phyloP scores from a whole-genome alignment of 2,329 filamentous ascomycete species.

The Xylaria sp. region DNA sequence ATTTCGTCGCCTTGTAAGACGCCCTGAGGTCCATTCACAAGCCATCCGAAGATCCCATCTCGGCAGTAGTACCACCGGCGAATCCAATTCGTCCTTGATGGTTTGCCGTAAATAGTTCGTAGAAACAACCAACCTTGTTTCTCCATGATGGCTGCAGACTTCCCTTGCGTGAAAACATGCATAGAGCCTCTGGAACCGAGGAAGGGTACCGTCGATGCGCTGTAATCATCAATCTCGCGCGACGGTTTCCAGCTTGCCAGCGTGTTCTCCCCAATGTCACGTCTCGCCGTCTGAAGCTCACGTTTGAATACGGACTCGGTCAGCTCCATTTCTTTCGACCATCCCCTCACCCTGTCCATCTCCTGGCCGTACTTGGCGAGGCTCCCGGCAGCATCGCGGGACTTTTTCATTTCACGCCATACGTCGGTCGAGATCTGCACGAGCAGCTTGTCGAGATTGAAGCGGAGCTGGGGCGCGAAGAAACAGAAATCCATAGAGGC shows the following conservation, averaged over 20 bases:
- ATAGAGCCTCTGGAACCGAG: conserved; percentile 77
- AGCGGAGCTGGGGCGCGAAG: conserved; percentile 84
- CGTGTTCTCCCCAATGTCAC: conserved; percentile 83
- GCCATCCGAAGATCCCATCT: conserved; percentile 94
- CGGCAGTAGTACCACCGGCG: conserved; percentile 96
- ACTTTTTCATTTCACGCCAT: conserved; percentile 84
- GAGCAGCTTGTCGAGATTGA: conserved; percentile 85
- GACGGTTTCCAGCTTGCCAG: conserved; percentile 80
- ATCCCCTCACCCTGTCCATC: conserved; percentile 91
- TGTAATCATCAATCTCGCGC: conserved; percentile 92
- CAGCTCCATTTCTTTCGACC: conserved; percentile 93
- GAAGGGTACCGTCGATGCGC: conserved; percentile 88
- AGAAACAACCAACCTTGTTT: conserved; percentile 97
- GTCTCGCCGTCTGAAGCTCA: conserved; percentile 81
- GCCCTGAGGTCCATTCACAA: conserved; percentile 84
- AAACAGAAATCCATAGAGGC: conserved; percentile 94
- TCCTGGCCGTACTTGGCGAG: conserved; percentile 78
- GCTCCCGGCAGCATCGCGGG: conserved; percentile 72
- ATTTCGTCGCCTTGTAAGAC: conserved; percentile 97
- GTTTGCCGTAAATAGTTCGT: conserved; percentile 84
- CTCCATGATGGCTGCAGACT: conserved; percentile 68
- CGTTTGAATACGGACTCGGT: conserved; percentile 85
- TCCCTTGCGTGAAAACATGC: conserved; percentile 66
- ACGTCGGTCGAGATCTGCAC: conserved; percentile 87
- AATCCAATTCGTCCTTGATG: conserved; percentile 88